Evolutionary conservation across 140 eudicot species (phyloP), one percentile per base, ranked within the genome.

Genomic region (Cichorium intybus): DNA sequence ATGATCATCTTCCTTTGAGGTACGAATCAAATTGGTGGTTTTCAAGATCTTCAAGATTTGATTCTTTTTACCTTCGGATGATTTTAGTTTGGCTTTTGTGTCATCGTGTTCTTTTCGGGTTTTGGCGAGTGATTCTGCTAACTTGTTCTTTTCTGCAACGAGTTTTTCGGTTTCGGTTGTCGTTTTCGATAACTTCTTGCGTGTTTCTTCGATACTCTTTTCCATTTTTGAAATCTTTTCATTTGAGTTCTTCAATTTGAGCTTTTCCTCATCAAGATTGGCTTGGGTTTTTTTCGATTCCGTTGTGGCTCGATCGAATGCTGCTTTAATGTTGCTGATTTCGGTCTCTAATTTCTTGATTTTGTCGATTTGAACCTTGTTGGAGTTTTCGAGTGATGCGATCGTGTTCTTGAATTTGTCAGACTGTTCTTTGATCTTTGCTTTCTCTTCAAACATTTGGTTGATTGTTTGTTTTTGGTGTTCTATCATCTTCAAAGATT

Each of bases 321-420:
- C 81, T 47, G 28, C 69, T 27, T 31, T 72, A 45, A 51, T 50
- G 10, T 59, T 60, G 5, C 62, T 63, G 16, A 81, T 57, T 68
- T 88, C 93, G 48, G 80, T 77, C 33, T 78, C 83, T 45, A 92
- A 56, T 4, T 69, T 58, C 71, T 61, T 60, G 6, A 81, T 55
- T 74, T 71, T 70, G 26, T 48, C 80, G 7, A 1, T 53, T 54
- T 77, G 63, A 73, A 11, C 78, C 52, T 11, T 54, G 69, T 68
- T 41, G 0, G 72, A 52, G 41, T 74, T 77, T 59, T 85, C 84
- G 62, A 78, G 45, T 24, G 54, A 15, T 8, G 14, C 7, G 15
- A 87, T 18, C 16, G 48, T 59, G 41, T 45, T 72, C 64, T 66
- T 79, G 23, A 77, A 21, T 7, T 66, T 66, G 31, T 63, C 48